Evolutionary conservation across 2,329 filamentous ascomycete genomes (phyloP), one percentile per base, ranked within the genome.

Genomic region (Zasmidium cellare): DNA sequence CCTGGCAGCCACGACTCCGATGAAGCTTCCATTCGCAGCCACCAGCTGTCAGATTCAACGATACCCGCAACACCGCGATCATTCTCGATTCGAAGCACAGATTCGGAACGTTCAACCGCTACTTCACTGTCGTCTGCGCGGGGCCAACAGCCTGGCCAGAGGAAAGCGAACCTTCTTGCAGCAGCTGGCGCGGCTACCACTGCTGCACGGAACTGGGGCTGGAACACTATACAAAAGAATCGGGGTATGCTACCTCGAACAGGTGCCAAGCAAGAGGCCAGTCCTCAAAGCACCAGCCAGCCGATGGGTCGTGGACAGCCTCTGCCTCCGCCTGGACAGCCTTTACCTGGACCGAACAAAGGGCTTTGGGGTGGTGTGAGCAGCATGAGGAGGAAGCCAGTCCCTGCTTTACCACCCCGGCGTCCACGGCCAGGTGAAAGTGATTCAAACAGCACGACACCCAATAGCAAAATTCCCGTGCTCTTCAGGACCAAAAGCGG

Each of bases 221-320:
- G 69, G 65, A 71, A 71, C 22, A 64, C 69, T 2, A 58, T 70
- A 9, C 52, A 71, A 57, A 59, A 55, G 58, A 60, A 63, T 45
- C 62, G 60, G 53, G 48, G 35, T 20, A 56, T 47, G 2, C 45
- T 58, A 3, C 58, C 50, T 20, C 56, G 55, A 19, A 20, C 28
- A 84, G 12, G 81, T 83, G 61, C 75, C 80, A 56, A 46, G 46
- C 77, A 16, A 16, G 50, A 59, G 35, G 19, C 46, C 19, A 25
- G 18, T n/a, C 20, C 38, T 1, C 54, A 53, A 25, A 54, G 28
- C 0, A 45, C 55, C 6, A 57, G 58, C 31, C 59, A 90, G 66
- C 91, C 91, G 1, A 91, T 96, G 78, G 92, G 92, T 1, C 84
- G 91, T 41, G 91, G 91, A 0, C 87, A 89, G 65, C 91, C 91